Base-by-base conservation (phyloP, 805 yeast species). In the Lachancea thermotolerans region DNA sequence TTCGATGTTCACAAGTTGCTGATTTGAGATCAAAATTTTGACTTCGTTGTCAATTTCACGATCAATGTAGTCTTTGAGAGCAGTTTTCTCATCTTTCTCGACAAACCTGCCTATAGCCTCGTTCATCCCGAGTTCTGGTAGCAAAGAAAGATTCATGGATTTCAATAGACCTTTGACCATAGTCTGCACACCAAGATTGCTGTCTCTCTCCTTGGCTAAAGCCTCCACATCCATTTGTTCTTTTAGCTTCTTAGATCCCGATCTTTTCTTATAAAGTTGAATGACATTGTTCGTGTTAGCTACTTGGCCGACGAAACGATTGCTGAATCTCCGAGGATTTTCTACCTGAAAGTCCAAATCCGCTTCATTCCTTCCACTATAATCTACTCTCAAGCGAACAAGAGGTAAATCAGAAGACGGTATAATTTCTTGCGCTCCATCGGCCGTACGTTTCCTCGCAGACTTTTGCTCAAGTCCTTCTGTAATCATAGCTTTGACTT, bases 231-330 rank as follows among this genome's bases (percentile, higher is more conserved):
- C 54, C 15, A 44, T 36, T 37, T 49, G 44, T 17, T 35, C 40
- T 55, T 51, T 29, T 16, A 44, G 45, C 31, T 43, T 54, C 15
- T 41, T 45, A 3, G 53, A 17, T 17, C 43, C 16, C 32, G 31
- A 52, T 45, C 38, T 71, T 51, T 73, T 77, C 58, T 78, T 75
- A 57, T 78, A 77, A 59, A 85, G 84, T 39, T 79, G 81, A 2
- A 91, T 77, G 8, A 90, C 86, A 55, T 89, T 95, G 56, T 86
- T 82, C n/a, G 82, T 79, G 61, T 93, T 93, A 3, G 98, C 99
- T 1, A 91, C 93, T 49, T 72, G 73, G 0, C 96, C 96, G 5
- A 85, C 95, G 70, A 91, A 93, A 56, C 87, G 70, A 57, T 90
- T 88, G 12, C 96, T 87, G 51, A 93, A 87, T 50, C 96, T 68